Evolutionary conservation across 2,329 filamentous ascomycete genomes (phyloP).

Genomic region (Paecilomyces niveus): DNA sequence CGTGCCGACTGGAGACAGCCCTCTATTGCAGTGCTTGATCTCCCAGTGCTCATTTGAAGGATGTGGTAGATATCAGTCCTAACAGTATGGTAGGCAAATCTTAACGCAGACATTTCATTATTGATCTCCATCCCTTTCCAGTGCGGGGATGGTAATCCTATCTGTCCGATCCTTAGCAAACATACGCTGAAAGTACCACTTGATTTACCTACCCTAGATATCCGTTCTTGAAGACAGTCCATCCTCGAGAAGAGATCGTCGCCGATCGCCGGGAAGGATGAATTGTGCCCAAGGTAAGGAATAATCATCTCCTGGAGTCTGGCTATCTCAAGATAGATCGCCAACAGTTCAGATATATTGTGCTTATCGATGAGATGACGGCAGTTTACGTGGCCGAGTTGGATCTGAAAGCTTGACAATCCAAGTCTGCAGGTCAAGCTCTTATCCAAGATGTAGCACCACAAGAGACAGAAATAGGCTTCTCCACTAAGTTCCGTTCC

Average conservation of each 20-base stretch:
- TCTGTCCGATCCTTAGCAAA: background rate
- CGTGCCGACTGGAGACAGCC: background rate
- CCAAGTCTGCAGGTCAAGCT: background rate
- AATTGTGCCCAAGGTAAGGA: background rate
- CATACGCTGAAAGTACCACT: too few relatives aligned
- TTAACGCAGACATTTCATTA: background rate
- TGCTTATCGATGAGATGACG: background rate
- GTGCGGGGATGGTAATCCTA: background rate
- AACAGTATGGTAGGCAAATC: background rate
- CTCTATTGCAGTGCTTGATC: background rate
- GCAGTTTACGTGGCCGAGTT: background rate
- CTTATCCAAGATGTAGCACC: background rate
- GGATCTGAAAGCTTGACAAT: background rate
- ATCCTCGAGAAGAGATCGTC: background rate
- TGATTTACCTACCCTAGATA: background rate
- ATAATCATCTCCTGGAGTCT: background rate
- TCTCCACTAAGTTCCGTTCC: background rate
- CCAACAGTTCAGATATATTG: background rate
- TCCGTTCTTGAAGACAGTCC: background rate
- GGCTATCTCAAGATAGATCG: background rate
- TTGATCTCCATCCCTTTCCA: background rate
- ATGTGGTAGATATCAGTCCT: background rate
- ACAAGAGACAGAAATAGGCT: background rate
- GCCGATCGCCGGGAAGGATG: background rate
- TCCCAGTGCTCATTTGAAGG: background rate